Evolutionary conservation across 352 stramenopile genomes (phyloP).

Genomic region (Thalassiosira allenii): DNA sequence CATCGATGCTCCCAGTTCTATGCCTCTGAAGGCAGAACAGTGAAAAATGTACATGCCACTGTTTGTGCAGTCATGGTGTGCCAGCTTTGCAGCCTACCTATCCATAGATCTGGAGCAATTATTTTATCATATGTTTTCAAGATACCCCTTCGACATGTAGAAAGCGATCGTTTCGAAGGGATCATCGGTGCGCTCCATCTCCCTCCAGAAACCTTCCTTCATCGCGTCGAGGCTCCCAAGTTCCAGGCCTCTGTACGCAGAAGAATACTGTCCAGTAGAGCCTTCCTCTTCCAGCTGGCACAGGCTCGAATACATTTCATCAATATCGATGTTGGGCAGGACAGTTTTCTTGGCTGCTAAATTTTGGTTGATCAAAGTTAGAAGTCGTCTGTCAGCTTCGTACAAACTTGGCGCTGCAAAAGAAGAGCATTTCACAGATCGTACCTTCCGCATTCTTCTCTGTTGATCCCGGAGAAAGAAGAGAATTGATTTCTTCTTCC

Average conservation of each 20-base stretch:
- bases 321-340: conserved; percentile 72
- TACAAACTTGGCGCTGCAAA: background rate
- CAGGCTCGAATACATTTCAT: conserved; percentile 81
- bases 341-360: conserved; percentile 20
- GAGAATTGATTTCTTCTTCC: conserved; percentile 61
- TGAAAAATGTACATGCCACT: no score
- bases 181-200: conserved; percentile 82
- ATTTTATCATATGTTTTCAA: no score
- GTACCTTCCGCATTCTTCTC: conserved; percentile 25
- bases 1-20: no score
- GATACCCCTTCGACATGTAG: conserved; percentile 57
- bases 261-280: conserved; percentile 29
- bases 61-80: no score
- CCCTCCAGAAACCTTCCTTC: conserved; percentile 74
- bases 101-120: no score
- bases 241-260: background rate
- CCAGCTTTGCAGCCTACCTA: no score
- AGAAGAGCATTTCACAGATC: background rate
- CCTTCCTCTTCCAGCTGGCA: conserved; percentile 46
- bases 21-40: no score
- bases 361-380: background rate
- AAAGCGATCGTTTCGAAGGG: conserved; percentile 81
- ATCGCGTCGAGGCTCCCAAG: conserved; percentile 4
- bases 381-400: background rate
- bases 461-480: conserved; percentile 30